phyloP scores from a whole-genome alignment of 1,139 yeast genomes.

The Sugiyamaella paludigena region DNA sequence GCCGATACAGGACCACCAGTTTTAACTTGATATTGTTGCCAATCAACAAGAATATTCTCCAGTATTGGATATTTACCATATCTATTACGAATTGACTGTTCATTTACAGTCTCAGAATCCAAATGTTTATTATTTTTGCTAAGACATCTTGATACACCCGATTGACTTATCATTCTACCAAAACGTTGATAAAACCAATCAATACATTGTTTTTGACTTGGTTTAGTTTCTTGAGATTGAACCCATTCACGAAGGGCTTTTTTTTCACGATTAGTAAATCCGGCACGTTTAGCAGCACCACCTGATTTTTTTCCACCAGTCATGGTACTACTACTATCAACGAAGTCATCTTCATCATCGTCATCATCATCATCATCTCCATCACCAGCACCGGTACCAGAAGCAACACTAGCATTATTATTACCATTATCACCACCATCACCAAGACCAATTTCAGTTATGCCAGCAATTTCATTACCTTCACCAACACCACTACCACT shows the following conservation, averaged over 20 bases:
- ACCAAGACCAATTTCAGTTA: not conserved
- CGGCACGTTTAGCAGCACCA: slow-evolving; percentile 8
- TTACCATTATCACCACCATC: not conserved
- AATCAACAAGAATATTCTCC: slow-evolving; percentile 17
- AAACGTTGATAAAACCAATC: slow-evolving; percentile 17
- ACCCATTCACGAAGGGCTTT: slow-evolving; percentile 18
- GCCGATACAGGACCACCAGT: slow-evolving; percentile 15
- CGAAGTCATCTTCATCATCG: not conserved
- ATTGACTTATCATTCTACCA: slow-evolving; percentile 14
- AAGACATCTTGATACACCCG: slow-evolving; percentile 17
- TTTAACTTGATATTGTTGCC: slow-evolving; percentile 14
- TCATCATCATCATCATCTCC: slow-evolving; percentile 1
- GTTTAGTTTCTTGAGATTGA: slow-evolving; percentile 14
- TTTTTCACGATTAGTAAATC: slow-evolving; percentile 16
- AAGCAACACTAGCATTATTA: not conserved
- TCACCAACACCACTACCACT: not conserved
- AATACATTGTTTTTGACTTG: slow-evolving; percentile 15
- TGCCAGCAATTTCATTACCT: not conserved
- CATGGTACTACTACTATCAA: not conserved
- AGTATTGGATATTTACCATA: slow-evolving; percentile 17
- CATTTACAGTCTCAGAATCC: slow-evolving; percentile 13
- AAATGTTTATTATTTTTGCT: slow-evolving; percentile 14
- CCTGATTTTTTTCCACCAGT: not conserved
- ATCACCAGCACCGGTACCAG: not conserved
- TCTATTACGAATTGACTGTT: slow-evolving; percentile 11